Conservation (phyloP, 495 filamentous ascomycete genomes). For the Wilcoxina mikolae region DNA sequence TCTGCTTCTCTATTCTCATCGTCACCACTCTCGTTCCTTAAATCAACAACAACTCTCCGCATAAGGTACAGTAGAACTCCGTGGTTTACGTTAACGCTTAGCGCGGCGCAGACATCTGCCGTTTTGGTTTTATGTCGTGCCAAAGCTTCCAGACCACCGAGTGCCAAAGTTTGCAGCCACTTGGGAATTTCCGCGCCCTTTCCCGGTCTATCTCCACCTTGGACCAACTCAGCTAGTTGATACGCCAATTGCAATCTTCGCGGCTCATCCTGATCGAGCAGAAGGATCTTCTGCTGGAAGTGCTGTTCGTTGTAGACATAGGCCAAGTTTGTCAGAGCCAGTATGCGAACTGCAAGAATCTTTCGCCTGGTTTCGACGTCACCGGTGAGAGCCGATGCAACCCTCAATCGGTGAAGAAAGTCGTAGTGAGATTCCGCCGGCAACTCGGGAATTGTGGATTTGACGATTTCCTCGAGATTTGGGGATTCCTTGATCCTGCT, state of each 20-base stretch:
- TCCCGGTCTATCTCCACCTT: conserved; percentile 52
- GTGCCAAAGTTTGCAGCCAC: conserved; percentile 65
- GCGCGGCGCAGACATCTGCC: conserved; percentile 64
- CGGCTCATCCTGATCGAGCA: conserved; percentile 80
- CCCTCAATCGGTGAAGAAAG: conserved; percentile 65
- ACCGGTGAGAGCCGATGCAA: conserved; percentile 57
- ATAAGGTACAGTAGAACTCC: conserved; percentile 90
- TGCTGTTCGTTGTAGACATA: conserved; percentile 67
- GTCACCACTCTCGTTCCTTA: conserved; percentile 46
- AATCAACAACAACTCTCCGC: conserved; percentile 71
- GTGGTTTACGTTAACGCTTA: conserved; percentile 89
- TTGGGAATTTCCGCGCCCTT: conserved; percentile 48
- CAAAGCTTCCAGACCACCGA: conserved; percentile 67
- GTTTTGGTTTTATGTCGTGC: conserved; percentile 61
- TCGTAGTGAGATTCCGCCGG: conserved; percentile 67
- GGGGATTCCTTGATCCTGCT: conserved; percentile 42
- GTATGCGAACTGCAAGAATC: conserved; percentile 62
- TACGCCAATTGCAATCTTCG: conserved; percentile 78
- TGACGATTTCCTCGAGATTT: conserved; percentile 53
- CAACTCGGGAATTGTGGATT: conserved; percentile 46
- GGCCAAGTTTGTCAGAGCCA: conserved; percentile 83
- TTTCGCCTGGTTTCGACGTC: conserved; percentile 54
- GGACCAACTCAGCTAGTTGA: conserved; percentile 81
- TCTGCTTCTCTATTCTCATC: conserved; percentile 49
- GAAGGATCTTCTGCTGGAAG: conserved; percentile 71